Evolutionary conservation across 768 basidiomycete species (phyloP), one percentile per base, ranked within the genome.

Genomic region (Suillus alpinus): DNA sequence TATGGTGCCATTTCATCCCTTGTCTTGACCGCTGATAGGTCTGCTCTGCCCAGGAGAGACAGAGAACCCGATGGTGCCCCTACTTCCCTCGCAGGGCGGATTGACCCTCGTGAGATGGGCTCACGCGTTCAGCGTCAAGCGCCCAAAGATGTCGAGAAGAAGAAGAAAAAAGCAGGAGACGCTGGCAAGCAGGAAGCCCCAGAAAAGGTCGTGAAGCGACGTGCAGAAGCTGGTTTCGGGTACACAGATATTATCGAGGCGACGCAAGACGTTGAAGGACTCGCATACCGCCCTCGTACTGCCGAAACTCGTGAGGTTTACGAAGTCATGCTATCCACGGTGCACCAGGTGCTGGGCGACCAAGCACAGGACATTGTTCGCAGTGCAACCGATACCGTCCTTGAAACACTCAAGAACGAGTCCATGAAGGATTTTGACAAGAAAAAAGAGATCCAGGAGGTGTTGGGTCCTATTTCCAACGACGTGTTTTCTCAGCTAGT

Each of bases 51-150:
- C 20, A 83, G 94, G 51, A 83, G 95, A 63, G 93, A 95, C 82
- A 92, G 92, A 77, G 96, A 99, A 73, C 95, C 95, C 7, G 95
- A 97, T 80, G 96, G 97, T 63, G 93, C 94, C 8, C 92, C 95
- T 10, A 95, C 95, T 16, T 89, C 95, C 2, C 86, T 98, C 37
- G 89, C 87, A 49, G 97, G 97, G 16, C 85, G 90, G 31, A 98
- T 99, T 60, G 88, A 94, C 79, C 82, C 87, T 9, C 84, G 82
- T 63, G 89, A 95, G 63, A 99, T 98, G 96, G 96, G 96, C 29
- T 94, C 94, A 20, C 86, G 94, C 23, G 94, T 92, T 36, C 77
- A 86, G 61, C 84, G 94, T 18, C 85, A 92, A 65, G 86, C 83
- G 0, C 92, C 94, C 14, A 93, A 94, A 71, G 92, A 95, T 69